Percentiles rank a stretch among this genome's conserved stretches.
These are phyloP conservation scores for Hamigera avellanea DNA, from an alignment of 495 filamentous ascomycete species.

Conservation along the genomic window DNA sequence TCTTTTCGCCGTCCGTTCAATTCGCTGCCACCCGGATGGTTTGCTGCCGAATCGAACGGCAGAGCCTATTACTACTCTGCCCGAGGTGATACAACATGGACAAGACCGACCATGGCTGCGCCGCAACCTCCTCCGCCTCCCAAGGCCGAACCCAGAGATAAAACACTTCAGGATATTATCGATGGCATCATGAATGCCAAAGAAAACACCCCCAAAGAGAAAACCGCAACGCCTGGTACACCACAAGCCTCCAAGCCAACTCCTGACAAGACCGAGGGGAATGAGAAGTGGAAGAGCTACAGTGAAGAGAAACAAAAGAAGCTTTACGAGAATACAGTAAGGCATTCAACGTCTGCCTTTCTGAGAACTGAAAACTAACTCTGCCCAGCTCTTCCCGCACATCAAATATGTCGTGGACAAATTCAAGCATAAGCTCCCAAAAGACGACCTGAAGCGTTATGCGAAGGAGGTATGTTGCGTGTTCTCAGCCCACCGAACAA, in stretches of 20 bases:
- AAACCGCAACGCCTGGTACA: constrained; percentile 36
- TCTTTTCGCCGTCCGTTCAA: constrained; percentile 43
- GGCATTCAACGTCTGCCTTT: constrained; percentile 7
- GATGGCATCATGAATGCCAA: constrained; percentile 66
- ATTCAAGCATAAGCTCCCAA: constrained; percentile 72
- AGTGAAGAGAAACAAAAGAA: constrained; percentile 82
- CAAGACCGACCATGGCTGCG: constrained; percentile 56
- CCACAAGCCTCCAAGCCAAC: constrained; percentile 38
- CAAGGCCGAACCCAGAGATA: constrained; percentile 53
- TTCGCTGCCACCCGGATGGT: constrained; percentile 71
- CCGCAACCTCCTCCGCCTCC: constrained; percentile 47
- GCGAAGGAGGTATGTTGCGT: constrained; percentile 57
- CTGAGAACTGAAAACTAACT: constrained; percentile 6
- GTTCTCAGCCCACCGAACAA: not conserved
- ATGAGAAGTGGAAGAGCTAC: constrained; percentile 71
- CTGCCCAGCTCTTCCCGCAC: constrained; percentile 61
- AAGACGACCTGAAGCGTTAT: constrained; percentile 78
- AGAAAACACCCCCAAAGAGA: constrained; percentile 53
- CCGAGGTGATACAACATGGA: constrained; percentile 67
- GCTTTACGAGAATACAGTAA: constrained; percentile 82
- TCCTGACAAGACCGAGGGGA: constrained; percentile 49
- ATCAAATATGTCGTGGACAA: constrained; percentile 78
- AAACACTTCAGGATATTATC: constrained; percentile 73
- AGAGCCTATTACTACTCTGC: constrained; percentile 72
- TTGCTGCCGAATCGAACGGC: constrained; percentile 55